phyloP scores from a whole-genome alignment of 1,284 basidiomycete genomes.

The Thecaphora thlaspeos region DNA sequence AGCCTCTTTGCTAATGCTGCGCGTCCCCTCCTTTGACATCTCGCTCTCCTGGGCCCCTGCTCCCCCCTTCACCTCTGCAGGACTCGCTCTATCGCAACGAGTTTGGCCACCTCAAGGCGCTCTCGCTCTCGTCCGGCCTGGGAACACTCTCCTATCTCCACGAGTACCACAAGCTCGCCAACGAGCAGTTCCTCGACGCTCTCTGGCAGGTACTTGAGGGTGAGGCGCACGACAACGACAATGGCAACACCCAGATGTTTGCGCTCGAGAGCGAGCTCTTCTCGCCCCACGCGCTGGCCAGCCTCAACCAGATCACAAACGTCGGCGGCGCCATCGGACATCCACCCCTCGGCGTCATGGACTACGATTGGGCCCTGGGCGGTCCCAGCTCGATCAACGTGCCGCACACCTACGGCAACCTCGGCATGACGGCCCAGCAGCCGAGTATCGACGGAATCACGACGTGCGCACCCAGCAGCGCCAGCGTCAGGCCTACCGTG shows the following conservation, averaged over 20 bases:
- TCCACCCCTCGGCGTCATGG: constrained; percentile 7
- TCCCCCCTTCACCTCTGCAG: background rate
- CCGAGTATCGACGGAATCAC: no score
- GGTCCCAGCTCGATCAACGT: constrained; percentile 31
- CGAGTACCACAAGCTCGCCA: constrained; percentile 38
- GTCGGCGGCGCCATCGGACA: constrained; percentile 15
- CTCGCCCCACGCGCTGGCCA: constrained; percentile 24
- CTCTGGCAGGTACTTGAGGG: constrained; percentile 37
- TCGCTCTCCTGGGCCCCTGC: background rate
- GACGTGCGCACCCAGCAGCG: no score
- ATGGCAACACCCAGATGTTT: constrained; percentile 36
- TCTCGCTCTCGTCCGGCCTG: constrained; percentile 31
- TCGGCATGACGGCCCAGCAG: no score
- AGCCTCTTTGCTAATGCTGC: no score
- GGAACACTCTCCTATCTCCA: constrained; percentile 37
- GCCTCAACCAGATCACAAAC: constrained; percentile 2
- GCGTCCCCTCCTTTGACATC: no score
- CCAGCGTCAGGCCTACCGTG: no score
- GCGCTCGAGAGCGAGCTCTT: constrained; percentile 30
- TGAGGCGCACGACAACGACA: constrained; percentile 30
- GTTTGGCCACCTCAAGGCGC: constrained; percentile 34
- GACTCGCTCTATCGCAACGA: constrained; percentile 39
- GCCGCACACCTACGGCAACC: constrained; percentile 14
- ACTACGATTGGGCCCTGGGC: constrained; percentile 22
- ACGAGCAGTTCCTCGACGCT: constrained; percentile 38